Conservation (phyloP, 768 basidiomycete species). For the Termitomyces bulborhizus region DNA sequence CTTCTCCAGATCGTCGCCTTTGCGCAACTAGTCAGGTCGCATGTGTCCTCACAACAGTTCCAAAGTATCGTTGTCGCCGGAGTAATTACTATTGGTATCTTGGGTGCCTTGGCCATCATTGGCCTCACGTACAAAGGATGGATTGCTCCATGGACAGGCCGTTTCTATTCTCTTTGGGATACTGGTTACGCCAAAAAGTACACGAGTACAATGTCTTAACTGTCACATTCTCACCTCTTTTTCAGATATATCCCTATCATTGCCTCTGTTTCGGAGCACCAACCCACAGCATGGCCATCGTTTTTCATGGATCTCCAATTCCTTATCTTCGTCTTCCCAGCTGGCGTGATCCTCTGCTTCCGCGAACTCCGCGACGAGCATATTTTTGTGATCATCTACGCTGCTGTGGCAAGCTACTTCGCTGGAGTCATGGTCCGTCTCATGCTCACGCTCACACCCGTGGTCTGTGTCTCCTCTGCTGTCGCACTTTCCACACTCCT, state of each 20-base stretch:
- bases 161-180: constrained; percentile 99
- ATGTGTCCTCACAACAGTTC: constrained; percentile 92
- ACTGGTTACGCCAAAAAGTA: constrained; percentile 98
- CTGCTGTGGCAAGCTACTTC: constrained; percentile 94
- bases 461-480: constrained; percentile 91
- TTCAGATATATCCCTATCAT: constrained; percentile 92
- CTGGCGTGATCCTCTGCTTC: constrained; percentile 94
- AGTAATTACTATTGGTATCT: constrained; percentile 61
- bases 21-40: constrained; percentile 79
- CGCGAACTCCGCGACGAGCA: constrained; percentile 92
- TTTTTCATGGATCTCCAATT: constrained; percentile 99
- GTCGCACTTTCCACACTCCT: constrained; percentile 85
- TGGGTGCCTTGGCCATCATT: constrained; percentile 70
- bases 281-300: constrained; percentile 98
- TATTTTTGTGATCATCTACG: constrained; percentile 97
- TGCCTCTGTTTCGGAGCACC: constrained; percentile 98
- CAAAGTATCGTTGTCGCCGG: constrained; percentile 66
- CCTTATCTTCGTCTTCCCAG: constrained; percentile 97
- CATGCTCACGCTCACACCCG: constrained; percentile 95
- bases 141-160: constrained; percentile 99
- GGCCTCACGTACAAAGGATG: constrained; percentile 86
- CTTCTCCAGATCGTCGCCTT: constrained; percentile 95
- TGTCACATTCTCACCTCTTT: constrained; percentile 7
- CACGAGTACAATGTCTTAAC: constrained; percentile 13
- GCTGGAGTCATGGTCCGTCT: constrained; percentile 99